A percentile compares a stretch with the other conserved stretches of the same genome.
Evolutionary conservation across 2,329 filamentous ascomycete genomes (phyloP).

Genomic region (Aquanectria penicillioides): DNA sequence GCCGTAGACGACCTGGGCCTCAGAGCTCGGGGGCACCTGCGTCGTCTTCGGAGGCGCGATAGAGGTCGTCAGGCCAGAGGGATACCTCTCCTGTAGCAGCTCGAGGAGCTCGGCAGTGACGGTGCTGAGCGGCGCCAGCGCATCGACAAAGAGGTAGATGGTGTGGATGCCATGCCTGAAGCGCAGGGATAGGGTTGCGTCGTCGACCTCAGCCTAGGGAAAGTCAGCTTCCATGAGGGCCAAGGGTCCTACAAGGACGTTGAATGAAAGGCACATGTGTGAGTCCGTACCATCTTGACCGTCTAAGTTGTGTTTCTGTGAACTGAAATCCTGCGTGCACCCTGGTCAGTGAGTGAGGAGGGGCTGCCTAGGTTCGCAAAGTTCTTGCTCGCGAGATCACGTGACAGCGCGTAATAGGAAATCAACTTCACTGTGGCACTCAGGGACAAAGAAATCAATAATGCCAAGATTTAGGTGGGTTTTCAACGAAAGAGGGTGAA

Average conservation of each 20-base stretch:
- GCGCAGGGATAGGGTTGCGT: slow-evolving; percentile 71
- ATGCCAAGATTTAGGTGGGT: too few species aligned
- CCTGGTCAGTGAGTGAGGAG: slow-evolving; percentile 8
- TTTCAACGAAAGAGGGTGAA: too few species aligned
- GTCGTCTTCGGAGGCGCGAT: slow-evolving; percentile 46
- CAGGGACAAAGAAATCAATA: too few species aligned
- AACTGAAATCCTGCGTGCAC: neutral
- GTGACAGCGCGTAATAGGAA: slow-evolving; percentile 44
- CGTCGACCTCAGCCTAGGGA: slow-evolving; percentile 46
- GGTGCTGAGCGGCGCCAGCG: slow-evolving; percentile 64
- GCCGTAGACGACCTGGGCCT: slow-evolving; percentile 57
- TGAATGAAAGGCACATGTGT: too few species aligned
- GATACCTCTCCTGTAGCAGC: slow-evolving; percentile 67
- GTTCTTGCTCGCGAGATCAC: slow-evolving; percentile 39
- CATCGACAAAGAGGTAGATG: slow-evolving; percentile 73
- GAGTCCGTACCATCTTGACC: slow-evolving; percentile 26
- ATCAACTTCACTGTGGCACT: too few species aligned
- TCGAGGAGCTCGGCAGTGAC: slow-evolving; percentile 68
- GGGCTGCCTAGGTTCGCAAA: neutral
- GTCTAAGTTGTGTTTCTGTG: slow-evolving; percentile 1
- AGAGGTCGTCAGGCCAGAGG: slow-evolving; percentile 58
- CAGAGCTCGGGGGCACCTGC: slow-evolving; percentile 52
- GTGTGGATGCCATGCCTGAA: slow-evolving; percentile 80
- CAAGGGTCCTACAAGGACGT: too few species aligned
- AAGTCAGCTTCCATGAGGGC: neutral